Base-by-base conservation (phyloP, 1,284 basidiomycete species). In the Lignosus rhinocerotis region DNA sequence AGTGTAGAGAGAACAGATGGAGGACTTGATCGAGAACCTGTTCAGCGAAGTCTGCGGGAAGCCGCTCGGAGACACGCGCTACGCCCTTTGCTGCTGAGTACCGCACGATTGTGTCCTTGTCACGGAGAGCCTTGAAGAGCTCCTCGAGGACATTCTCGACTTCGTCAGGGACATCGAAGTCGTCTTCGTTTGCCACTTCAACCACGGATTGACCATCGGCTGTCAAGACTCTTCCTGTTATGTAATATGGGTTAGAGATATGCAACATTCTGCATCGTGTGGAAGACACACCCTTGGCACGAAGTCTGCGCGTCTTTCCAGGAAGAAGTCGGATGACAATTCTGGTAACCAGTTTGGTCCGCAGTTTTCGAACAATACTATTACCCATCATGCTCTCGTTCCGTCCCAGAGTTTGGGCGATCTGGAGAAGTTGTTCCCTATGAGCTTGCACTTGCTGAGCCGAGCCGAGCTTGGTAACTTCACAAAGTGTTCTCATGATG, bases 61-160 rank as follows among this genome's bases (percentile, higher is more conserved):
- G 82, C 14, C 91, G 82, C 61, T 91, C 87, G 1, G 93, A 84
- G 42, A 99, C 83, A 7, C 95, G 87, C 6, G 95, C 92, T 11
- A 98, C 77, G 30, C 93, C 94, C 73, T 99, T 99, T 6, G 97
- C 93, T 2, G 93, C 86, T 10, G 96, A 95, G 83, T 94, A 99
- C 47, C 97, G 90, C 19, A 99, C 94, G 32, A 95, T 79, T 0
- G 97, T 98, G 70, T 98, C 96, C 93, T 88, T 93, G 73, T 98
- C 94, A 67, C 93, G 88, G 19, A 98, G 75, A 11, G 82, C 79
- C 32, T 80, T 78, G 69, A 98, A 86, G 1, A 98, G 75, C 38
- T 87, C 82, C 60, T 92, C 88, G 14, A 98, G 76, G 34, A 88
- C 80, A 0, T 73, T 73, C 69, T 99, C 96, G 5, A 94, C 81